Conservation (phyloP, 257 asterid species). For the Solanum bulbocastanum region DNA sequence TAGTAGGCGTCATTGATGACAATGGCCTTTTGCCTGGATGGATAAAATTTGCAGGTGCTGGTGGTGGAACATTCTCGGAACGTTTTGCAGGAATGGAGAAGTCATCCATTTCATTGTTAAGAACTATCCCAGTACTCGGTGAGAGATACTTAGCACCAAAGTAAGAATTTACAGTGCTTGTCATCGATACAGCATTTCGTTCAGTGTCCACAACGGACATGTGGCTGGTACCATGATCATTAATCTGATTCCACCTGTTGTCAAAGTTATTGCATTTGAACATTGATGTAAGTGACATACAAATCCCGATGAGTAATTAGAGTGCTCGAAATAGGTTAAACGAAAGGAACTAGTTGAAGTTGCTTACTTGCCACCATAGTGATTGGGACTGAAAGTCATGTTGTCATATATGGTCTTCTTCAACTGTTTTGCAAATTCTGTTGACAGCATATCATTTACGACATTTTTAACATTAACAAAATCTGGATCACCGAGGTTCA, state of each 20-base stretch:
- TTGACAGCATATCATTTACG: conserved; percentile 41
- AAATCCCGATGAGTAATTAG: neutral
- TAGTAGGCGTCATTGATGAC: conserved; percentile 69
- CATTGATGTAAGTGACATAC: neutral
- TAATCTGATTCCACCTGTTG: conserved; percentile 51
- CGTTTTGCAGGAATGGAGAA: conserved; percentile 40
- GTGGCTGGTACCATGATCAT: conserved; percentile 72
- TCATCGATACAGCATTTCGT: conserved; percentile 65
- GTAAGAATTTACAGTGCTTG: conserved; percentile 38
- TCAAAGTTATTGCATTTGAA: neutral
- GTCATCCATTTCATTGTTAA: conserved; percentile 79
- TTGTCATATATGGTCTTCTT: conserved; percentile 32
- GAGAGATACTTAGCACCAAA: conserved; percentile 55
- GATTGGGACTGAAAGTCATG: conserved; percentile 37
- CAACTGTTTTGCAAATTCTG: conserved; percentile 32
- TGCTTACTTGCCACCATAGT: conserved; percentile 59
- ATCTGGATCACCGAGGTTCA: conserved; percentile 67
- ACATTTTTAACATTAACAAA: conserved; percentile 15
- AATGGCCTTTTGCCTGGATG: conserved; percentile 57
- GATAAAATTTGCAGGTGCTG: conserved; percentile 57
- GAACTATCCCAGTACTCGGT: conserved; percentile 50
- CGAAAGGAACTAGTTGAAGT: neutral
- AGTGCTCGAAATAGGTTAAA: neutral
- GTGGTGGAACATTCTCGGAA: conserved; percentile 20
- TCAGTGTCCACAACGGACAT: conserved; percentile 49